Percentiles rank a stretch among this genome's conserved stretches.
Evolutionary conservation across 805 yeast species (phyloP).

Genomic region (Metschnikowia picachoensis): DNA sequence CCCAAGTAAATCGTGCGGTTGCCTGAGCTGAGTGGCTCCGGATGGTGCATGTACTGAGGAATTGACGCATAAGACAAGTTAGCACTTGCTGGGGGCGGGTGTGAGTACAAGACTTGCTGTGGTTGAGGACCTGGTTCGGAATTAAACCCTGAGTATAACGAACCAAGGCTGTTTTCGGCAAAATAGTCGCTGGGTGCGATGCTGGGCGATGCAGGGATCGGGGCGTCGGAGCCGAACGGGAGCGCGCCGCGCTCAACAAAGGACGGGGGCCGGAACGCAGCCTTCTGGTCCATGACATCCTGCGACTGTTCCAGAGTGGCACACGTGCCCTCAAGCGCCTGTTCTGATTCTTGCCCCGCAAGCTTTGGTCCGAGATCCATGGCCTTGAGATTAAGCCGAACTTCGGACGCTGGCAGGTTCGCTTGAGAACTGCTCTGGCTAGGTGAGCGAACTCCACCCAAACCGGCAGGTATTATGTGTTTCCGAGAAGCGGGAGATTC

Average conservation of each 20-base stretch:
- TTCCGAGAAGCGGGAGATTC: background rate
- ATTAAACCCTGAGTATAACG: constrained; percentile 1
- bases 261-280: background rate
- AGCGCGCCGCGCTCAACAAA: background rate
- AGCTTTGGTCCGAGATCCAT: background rate
- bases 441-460: background rate
- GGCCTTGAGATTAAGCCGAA: constrained; percentile 5
- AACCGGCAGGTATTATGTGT: background rate
- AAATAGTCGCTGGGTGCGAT: constrained; percentile 2
- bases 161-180: constrained; percentile 1
- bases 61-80: background rate
- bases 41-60: constrained; percentile 15
- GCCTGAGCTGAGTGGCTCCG: constrained; percentile 34
- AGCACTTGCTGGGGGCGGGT: background rate
- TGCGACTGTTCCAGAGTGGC: constrained; percentile 8
- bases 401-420: constrained; percentile 6
- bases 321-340: background rate
- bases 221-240: background rate
- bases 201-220: constrained; percentile 6
- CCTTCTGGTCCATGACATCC: background rate
- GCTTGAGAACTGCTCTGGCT: constrained; percentile 1
- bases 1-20: constrained; percentile 72
- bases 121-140: constrained; percentile 2
- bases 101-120: background rate
- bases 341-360: background rate